Evolutionary conservation across 148 eudicot genomes (phyloP).

Genomic region (Chenopodium formosanum): DNA sequence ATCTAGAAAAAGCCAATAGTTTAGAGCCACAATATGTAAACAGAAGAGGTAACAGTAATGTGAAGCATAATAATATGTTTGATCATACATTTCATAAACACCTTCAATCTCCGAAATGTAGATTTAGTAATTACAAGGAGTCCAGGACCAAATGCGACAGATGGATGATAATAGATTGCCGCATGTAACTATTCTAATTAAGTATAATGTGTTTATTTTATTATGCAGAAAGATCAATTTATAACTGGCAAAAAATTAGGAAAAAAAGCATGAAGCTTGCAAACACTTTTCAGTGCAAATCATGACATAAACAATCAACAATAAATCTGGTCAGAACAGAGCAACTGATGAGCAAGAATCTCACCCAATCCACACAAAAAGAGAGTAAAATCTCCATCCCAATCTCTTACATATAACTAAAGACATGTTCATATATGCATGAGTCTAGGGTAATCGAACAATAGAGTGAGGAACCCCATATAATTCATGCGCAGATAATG

Average conservation of each 20-base stretch:
- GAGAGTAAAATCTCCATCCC: neutral
- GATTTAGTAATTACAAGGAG: neutral
- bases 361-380: neutral
- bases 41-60: neutral
- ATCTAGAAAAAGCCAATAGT: constrained; percentile 44
- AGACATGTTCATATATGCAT: neutral
- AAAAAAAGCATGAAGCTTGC: no score
- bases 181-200: neutral
- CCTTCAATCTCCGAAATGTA: neutral
- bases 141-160: neutral
- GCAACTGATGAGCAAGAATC: neutral
- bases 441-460: neutral
- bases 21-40: neutral
- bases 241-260: no score
- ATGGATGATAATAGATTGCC: neutral
- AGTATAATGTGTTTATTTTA: neutral
- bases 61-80: neutral
- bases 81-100: neutral
- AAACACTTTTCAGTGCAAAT: no score
- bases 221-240: no score
- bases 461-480: no score
- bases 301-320: no score
- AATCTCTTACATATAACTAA: neutral
- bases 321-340: neutral
- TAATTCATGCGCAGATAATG: no score